Evolutionary conservation across 331 rosid species (phyloP).

Genomic region (Quercus lobata): DNA sequence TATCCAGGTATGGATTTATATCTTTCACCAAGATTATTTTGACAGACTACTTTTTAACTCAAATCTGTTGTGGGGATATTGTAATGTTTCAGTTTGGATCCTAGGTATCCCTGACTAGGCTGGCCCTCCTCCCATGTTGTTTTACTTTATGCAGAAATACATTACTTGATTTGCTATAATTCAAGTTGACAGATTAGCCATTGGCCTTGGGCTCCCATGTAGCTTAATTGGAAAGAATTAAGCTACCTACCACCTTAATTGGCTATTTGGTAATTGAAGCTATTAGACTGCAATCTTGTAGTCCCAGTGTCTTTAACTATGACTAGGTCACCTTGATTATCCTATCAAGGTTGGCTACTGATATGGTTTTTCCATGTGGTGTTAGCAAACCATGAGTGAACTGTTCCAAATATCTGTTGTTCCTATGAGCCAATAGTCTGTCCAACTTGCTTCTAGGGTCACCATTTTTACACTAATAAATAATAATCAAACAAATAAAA

Average conservation of each 20-base stretch:
- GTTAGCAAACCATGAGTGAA: neutral
- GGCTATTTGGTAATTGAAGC: no score
- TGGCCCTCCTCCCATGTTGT: neutral
- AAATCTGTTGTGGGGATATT: neutral
- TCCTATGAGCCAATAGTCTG: neutral
- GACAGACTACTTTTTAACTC: neutral
- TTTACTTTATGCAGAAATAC: neutral
- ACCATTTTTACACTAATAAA: neutral
- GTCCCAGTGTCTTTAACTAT: no score
- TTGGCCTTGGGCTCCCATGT: no score
- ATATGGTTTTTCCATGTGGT: neutral
- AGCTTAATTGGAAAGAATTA: no score
- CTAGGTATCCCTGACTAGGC: neutral
- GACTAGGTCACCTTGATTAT: no score
- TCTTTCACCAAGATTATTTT: slow-evolving; percentile 3
- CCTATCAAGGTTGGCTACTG: neutral
- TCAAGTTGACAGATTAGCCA: neutral
- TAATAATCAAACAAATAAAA: neutral
- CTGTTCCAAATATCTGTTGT: neutral
- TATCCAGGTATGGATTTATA: slow-evolving; percentile 46
- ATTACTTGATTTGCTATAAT: neutral
- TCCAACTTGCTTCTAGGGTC: neutral
- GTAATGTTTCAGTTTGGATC: no score
- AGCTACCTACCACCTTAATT: no score
- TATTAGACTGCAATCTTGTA: no score